phyloP scores from a whole-genome alignment of 2,329 filamentous ascomycete species.

The Pseudocercospora fuligena region DNA sequence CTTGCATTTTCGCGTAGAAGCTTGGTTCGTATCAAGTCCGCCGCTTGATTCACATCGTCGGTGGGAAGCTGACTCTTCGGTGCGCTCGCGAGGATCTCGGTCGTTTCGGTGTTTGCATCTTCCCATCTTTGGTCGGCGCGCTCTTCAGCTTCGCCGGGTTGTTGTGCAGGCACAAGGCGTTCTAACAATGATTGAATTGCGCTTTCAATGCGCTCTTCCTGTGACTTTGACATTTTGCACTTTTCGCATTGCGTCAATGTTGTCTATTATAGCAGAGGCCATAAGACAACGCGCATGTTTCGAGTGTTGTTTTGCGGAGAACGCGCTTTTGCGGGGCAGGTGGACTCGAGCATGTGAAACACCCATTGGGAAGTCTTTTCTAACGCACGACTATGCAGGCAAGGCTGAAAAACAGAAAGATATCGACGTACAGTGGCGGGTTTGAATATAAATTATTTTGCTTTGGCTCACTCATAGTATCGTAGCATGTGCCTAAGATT shows the following conservation, averaged over 20 bases:
- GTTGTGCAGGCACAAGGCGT: constrained; percentile 68
- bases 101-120: constrained; percentile 59
- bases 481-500: constrained; percentile 7
- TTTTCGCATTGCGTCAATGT: constrained; percentile 10
- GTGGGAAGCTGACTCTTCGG: constrained; percentile 58
- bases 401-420: neutral
- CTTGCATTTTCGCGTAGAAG: constrained; percentile 77
- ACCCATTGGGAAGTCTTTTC: neutral
- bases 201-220: constrained; percentile 69
- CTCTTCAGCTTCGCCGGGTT: constrained; percentile 70
- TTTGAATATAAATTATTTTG: constrained; percentile 3
- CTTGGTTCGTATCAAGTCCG: constrained; percentile 88
- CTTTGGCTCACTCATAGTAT: constrained; percentile 8
- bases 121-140: constrained; percentile 71
- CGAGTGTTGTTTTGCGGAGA: neutral
- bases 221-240: constrained; percentile 14
- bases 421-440: neutral
- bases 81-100: constrained; percentile 49
- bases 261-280: neutral
- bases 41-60: constrained; percentile 85
- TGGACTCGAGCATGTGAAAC: constrained; percentile 12
- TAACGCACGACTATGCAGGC: neutral
- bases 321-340: neutral
- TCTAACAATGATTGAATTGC: constrained; percentile 80
- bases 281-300: neutral